These are phyloP conservation scores for Hypoxylon trugodes DNA, from an alignment of 495 filamentous ascomycete species.

Conservation along the genomic window DNA sequence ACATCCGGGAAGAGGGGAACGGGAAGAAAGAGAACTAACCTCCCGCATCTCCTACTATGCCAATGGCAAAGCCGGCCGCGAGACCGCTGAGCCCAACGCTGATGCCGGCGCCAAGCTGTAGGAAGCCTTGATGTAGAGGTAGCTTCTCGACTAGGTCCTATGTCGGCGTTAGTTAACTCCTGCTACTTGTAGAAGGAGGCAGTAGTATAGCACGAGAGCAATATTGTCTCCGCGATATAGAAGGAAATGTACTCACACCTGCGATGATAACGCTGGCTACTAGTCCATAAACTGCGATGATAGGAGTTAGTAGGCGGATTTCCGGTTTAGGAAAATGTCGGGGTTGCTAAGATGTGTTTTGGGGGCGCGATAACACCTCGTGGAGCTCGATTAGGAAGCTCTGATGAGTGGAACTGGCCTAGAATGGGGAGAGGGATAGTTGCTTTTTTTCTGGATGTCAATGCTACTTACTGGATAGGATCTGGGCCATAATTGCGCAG, in stretches of 20 bases:
- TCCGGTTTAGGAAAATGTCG: no score
- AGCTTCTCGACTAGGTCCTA: slow-evolving; percentile 52
- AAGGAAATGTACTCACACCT: slow-evolving; percentile 12
- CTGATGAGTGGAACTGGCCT: no score
- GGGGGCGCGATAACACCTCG: no score
- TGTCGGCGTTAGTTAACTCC: neutral
- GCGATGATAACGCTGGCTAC: slow-evolving; percentile 59
- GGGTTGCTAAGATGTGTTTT: no score
- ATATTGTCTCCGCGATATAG: no score
- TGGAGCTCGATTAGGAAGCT: no score
- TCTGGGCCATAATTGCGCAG: slow-evolving; percentile 81
- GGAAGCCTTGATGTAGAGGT: slow-evolving; percentile 55
- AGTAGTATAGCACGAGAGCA: no score
- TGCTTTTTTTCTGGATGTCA: no score
- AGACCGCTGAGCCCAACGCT: slow-evolving; percentile 65
- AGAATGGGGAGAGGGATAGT: no score
- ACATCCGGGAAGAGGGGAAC: neutral
- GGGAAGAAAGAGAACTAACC: slow-evolving; percentile 31
- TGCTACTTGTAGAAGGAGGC: neutral
- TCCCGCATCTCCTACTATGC: slow-evolving; percentile 88
- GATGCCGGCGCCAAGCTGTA: slow-evolving; percentile 58
- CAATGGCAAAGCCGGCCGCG: slow-evolving; percentile 89
- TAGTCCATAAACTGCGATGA: slow-evolving; percentile 63
- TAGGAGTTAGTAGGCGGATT: no score
- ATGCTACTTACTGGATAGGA: no score